A percentile compares a stretch with the other conserved stretches of the same genome.
Conservation (phyloP, 2,329 filamentous ascomycete genomes). For the Seiridium cupressi region DNA sequence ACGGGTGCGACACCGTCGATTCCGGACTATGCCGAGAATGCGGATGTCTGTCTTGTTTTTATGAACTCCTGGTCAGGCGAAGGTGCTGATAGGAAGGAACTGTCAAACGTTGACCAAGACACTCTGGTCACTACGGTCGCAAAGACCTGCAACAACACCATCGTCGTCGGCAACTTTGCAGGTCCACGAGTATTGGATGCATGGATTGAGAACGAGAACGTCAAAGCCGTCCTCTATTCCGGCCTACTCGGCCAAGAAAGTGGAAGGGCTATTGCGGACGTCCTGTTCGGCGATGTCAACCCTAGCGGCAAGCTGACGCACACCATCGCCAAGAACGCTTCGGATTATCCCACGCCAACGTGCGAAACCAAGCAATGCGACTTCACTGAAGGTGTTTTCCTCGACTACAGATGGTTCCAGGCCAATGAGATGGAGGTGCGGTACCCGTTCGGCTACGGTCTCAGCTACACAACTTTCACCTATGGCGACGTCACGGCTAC, state of each 20-base stretch:
- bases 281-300: conserved; percentile 60
- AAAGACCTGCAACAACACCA: conserved; percentile 62
- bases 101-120: conserved; percentile 31
- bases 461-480: conserved; percentile 48
- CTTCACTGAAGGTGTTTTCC: conserved; percentile 46
- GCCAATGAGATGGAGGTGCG: conserved; percentile 46
- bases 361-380: conserved; percentile 13
- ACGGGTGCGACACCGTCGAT: conserved; percentile 31
- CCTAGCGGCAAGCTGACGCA: conserved; percentile 58
- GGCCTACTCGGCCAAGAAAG: conserved; percentile 61
- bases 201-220: conserved; percentile 56
- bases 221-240: conserved; percentile 60
- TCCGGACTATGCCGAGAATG: neutral
- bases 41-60: conserved; percentile 3
- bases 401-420: conserved; percentile 56
- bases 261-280: conserved; percentile 58
- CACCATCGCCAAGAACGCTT: conserved; percentile 50
- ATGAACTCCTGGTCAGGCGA: neutral
- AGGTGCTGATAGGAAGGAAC: neutral
- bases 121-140: conserved; percentile 58
- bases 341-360: conserved; percentile 46
- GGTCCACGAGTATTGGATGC: conserved; percentile 58
- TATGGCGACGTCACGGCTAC: conserved; percentile 7
- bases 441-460: conserved; percentile 54
- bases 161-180: conserved; percentile 65